phyloP scores from a whole-genome alignment of 305 asterid genomes.

The Plantago lanceolata region DNA sequence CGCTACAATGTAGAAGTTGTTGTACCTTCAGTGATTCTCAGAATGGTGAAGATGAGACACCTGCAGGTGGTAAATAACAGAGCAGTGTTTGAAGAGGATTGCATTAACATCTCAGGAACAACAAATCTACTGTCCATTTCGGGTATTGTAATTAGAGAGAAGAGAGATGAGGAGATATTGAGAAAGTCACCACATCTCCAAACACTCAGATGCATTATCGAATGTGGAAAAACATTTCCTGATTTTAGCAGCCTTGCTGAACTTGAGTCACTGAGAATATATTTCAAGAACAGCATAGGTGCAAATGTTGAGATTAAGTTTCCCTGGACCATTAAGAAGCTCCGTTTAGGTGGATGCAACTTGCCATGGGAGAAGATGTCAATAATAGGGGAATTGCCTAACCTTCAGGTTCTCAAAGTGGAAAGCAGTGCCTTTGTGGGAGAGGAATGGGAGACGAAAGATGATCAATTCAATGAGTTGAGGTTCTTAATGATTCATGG shows the following conservation, averaged over 20 bases:
- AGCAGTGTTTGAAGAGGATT: neutral
- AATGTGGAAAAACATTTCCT: too few species aligned
- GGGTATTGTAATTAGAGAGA: neutral
- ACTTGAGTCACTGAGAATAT: neutral
- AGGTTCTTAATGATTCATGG: constrained; percentile 3
- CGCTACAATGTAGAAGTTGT: neutral
- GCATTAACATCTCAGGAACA: neutral
- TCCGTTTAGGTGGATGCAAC: neutral
- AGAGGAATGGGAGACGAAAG: constrained; percentile 23
- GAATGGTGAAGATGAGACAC: neutral
- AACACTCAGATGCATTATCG: neutral
- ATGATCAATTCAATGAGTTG: constrained; percentile 20
- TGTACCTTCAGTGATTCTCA: too few species aligned
- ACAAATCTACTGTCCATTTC: neutral
- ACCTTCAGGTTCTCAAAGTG: constrained; percentile 29
- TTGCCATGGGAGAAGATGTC: constrained; percentile 23
- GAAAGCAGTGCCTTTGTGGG: constrained; percentile 11
- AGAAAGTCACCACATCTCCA: neutral
- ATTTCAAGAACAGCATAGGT: too few species aligned
- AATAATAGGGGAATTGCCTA: constrained; percentile 19
- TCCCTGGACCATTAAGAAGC: constrained; percentile 25
- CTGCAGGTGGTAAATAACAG: neutral
- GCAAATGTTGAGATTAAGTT: neutral
- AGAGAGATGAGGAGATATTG: neutral
- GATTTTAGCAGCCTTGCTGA: neutral